Conservation (phyloP, 306 rosid species). For the Datisca glomerata region DNA sequence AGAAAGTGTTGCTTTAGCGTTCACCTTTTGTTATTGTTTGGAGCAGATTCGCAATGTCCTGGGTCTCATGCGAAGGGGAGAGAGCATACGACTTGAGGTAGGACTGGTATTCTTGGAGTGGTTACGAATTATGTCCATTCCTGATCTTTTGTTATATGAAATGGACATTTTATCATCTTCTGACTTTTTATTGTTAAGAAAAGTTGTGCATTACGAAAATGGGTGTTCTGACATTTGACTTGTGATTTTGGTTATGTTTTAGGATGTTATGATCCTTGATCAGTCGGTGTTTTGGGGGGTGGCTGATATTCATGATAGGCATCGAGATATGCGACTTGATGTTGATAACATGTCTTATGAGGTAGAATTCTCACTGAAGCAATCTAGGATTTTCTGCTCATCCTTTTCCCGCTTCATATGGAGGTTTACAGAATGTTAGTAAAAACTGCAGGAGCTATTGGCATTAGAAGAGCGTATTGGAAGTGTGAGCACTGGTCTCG, state of each 20-base stretch:
- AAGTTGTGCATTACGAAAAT: too few relatives aligned
- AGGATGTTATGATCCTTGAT: conserved; percentile 96
- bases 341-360: conserved; percentile 97
- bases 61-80: conserved; percentile 89
- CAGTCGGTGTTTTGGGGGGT: conserved; percentile 74
- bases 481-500: conserved; percentile 81
- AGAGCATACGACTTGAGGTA: conserved; percentile 81
- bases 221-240: conserved; percentile 4
- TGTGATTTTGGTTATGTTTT: conserved; percentile 15
- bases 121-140: too few relatives aligned
- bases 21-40: conserved; percentile 19
- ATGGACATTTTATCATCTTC: too few relatives aligned
- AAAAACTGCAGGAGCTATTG: conserved; percentile 53
- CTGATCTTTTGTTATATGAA: too few relatives aligned
- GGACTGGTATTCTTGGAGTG: too few relatives aligned
- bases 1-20: too few relatives aligned
- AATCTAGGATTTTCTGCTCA: background rate
- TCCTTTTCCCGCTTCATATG: background rate
- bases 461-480: conserved; percentile 98
- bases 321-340: conserved; percentile 96
- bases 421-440: background rate
- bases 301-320: conserved; percentile 82
- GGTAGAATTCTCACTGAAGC: conserved; percentile 18
- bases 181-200: too few relatives aligned
- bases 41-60: conserved; percentile 83